Evolutionary conservation across 139 green algal genomes (phyloP).

Genomic region (Pycnococcus provasolii): DNA sequence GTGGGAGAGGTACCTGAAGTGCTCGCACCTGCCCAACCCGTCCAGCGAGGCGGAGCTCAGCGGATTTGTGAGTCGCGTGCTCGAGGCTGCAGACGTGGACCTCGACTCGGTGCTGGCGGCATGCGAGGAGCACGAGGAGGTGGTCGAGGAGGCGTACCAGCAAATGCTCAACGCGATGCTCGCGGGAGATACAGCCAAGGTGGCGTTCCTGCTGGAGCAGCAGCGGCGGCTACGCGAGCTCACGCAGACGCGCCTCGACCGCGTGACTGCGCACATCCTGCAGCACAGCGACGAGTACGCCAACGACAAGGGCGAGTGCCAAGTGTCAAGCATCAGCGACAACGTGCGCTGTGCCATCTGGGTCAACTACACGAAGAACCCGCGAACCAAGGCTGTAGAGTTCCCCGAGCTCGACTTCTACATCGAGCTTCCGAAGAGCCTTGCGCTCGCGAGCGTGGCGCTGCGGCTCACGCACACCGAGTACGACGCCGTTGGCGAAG

Average conservation of each 20-base stretch:
- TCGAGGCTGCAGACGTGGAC: not conserved
- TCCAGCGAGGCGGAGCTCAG: not conserved
- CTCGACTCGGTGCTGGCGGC: not conserved
- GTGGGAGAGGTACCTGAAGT: constrained; percentile 8
- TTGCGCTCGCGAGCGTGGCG: constrained; percentile 29
- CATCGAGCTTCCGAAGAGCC: constrained; percentile 27
- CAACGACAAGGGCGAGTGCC: constrained; percentile 17
- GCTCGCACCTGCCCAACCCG: constrained; percentile 7
- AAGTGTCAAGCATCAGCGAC: not conserved
- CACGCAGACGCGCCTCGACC: constrained; percentile 6
- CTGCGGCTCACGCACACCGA: constrained; percentile 11
- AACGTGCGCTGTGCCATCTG: constrained; percentile 8
- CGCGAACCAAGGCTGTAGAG: constrained; percentile 29
- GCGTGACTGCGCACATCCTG: constrained; percentile 13
- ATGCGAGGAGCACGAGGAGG: not conserved
- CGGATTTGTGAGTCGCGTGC: not conserved
- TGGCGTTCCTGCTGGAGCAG: constrained; percentile 2
- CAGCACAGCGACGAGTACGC: constrained; percentile 3
- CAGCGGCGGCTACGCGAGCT: constrained; percentile 5
- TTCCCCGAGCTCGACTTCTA: constrained; percentile 22
- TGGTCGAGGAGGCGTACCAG: too few species aligned
- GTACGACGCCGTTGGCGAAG: constrained; percentile 4
- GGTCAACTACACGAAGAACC: constrained; percentile 32
- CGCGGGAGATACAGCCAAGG: not conserved
- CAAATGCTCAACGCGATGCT: not conserved